Conservation (phyloP, 78 protist species). For the Guillardia theta region DNA sequence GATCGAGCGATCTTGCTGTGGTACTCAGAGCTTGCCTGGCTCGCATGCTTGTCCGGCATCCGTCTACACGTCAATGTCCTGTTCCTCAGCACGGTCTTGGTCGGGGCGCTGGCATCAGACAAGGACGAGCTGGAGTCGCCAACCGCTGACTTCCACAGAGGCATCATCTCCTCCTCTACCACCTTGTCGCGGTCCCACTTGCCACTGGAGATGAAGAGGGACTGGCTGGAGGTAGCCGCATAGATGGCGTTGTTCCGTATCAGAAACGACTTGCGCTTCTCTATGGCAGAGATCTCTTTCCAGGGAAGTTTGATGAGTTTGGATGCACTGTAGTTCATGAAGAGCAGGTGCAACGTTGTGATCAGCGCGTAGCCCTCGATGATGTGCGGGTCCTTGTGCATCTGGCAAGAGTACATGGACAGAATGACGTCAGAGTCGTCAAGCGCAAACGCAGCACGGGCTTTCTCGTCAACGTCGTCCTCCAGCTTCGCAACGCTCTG, state of each 20-base stretch:
- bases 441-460: background rate
- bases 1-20: background rate
- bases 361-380: background rate
- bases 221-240: background rate
- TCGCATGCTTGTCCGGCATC: background rate
- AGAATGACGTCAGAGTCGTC: background rate
- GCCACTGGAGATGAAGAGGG: background rate
- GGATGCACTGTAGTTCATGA: background rate
- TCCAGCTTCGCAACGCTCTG: background rate
- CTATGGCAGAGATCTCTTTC: background rate
- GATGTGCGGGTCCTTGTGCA: background rate
- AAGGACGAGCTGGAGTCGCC: background rate
- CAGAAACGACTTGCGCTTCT: background rate
- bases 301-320: background rate
- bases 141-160: background rate
- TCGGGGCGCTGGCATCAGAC: background rate
- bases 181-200: constrained; percentile 16
- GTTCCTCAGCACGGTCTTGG: no score
- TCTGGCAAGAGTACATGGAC: background rate
- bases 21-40: background rate
- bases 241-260: constrained; percentile 6
- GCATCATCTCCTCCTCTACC: background rate
- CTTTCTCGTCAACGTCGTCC: constrained; percentile 1
- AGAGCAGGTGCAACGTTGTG: background rate
- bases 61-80: no score